Conservation (phyloP, 2,329 filamentous ascomycete species). For the Diaporthe ampelina region DNA sequence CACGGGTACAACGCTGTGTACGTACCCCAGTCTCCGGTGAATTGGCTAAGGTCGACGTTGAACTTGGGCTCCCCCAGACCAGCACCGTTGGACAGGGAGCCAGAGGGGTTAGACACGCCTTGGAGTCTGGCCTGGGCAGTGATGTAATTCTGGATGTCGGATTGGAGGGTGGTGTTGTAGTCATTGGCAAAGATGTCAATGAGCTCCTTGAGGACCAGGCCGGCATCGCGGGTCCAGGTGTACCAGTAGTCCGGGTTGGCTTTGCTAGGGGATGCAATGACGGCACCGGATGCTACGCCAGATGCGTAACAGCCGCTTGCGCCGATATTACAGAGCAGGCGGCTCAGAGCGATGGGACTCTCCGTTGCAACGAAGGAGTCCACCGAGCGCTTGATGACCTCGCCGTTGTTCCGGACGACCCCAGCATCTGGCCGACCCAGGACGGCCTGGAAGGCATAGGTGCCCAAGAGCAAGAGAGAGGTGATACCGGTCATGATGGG, state of each 20-base stretch:
- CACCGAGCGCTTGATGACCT: conserved; percentile 62
- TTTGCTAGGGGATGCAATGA: conserved; percentile 70
- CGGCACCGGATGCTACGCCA: conserved; percentile 64
- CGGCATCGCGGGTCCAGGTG: conserved; percentile 84
- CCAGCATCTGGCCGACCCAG: conserved; percentile 59
- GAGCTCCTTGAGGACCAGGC: conserved; percentile 77
- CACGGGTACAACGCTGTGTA: neutral
- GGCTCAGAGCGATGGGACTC: conserved; percentile 63
- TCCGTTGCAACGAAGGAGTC: conserved; percentile 68
- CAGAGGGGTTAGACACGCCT: conserved; percentile 77
- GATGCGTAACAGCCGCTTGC: conserved; percentile 63
- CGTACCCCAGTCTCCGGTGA: conserved; percentile 76
- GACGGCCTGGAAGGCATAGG: conserved; percentile 64
- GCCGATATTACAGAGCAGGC: conserved; percentile 73
- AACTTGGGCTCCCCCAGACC: conserved; percentile 82
- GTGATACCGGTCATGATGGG: conserved; percentile 51
- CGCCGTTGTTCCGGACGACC: conserved; percentile 50
- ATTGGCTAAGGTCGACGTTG: conserved; percentile 73
- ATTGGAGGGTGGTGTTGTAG: conserved; percentile 71
- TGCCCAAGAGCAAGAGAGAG: conserved; percentile 65
- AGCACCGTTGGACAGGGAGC: conserved; percentile 63
- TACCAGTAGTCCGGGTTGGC: conserved; percentile 75
- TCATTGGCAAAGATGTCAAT: conserved; percentile 74
- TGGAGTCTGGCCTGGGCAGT: conserved; percentile 76
- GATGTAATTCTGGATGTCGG: conserved; percentile 77